Percentiles rank a stretch among this genome's conserved stretches.
phyloP scores from a whole-genome alignment of 306 rosid species.

The Delonix regia region DNA sequence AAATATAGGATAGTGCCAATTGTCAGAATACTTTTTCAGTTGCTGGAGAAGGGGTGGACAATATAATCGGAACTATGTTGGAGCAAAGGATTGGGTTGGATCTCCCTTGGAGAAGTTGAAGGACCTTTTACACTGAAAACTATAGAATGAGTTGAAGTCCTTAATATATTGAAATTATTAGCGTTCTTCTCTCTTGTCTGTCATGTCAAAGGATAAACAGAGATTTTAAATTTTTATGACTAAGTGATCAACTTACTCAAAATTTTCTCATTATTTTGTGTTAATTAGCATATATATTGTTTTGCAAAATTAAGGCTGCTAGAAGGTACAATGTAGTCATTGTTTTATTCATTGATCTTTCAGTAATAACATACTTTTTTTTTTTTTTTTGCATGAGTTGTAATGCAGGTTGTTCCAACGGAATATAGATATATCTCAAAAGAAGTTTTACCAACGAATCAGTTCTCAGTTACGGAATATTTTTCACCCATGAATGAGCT shows the following conservation, averaged over 20 bases:
- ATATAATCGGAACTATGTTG: background rate
- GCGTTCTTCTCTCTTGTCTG: background rate
- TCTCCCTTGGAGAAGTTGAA: background rate
- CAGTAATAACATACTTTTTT: background rate
- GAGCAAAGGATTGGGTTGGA: background rate
- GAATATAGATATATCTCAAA: conserved; percentile 85
- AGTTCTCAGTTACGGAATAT: conserved; percentile 96
- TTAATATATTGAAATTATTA: background rate
- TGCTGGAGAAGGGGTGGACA: background rate
- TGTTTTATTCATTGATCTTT: background rate
- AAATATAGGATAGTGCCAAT: background rate
- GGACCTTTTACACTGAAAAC: background rate
- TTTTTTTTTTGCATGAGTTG: conserved; percentile 5
- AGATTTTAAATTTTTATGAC: background rate
- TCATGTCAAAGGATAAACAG: background rate
- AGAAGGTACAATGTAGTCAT: background rate
- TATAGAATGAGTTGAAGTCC: background rate
- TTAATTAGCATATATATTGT: background rate
- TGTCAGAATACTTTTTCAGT: background rate
- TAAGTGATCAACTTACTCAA: background rate
- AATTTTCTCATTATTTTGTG: background rate
- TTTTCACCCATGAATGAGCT: conserved; percentile 76
- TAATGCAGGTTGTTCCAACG: conserved; percentile 91
- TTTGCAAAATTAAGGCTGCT: conserved; percentile 9
- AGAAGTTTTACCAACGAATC: conserved; percentile 93